Conservation (phyloP, 306 rosid species). For the Malus fusca region DNA sequence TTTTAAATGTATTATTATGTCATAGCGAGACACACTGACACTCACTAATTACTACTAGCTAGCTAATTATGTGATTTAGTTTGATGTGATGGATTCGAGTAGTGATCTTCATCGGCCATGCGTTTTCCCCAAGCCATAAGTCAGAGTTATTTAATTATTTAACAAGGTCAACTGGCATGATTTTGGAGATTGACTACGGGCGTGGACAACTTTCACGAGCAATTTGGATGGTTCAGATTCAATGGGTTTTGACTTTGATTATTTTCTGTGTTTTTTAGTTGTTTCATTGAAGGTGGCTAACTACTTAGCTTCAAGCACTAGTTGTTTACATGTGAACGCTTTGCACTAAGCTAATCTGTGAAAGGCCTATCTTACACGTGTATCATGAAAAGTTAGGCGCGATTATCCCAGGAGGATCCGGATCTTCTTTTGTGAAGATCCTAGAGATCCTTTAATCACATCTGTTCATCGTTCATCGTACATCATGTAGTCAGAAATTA, state of each 20-base stretch:
- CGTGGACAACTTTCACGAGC: constrained; percentile 18
- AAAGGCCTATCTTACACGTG: neutral
- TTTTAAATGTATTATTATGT: constrained; percentile 1
- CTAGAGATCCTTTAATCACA: fast-evolving
- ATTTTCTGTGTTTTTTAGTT: neutral
- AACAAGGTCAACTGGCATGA: constrained; percentile 42
- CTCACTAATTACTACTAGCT: neutral
- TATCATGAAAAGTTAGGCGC: neutral
- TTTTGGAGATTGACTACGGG: constrained; percentile 41
- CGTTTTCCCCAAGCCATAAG: constrained; percentile 32
- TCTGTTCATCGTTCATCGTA: too few species aligned
- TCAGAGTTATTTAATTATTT: constrained; percentile 30
- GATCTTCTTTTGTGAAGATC: too few species aligned
- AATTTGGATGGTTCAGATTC: constrained; percentile 33
- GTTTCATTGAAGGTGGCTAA: neutral
- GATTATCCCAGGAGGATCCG: too few species aligned
- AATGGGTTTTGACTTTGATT: constrained; percentile 33
- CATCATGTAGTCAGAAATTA: fast-evolving
- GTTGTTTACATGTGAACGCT: neutral
- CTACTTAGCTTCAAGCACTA: neutral
- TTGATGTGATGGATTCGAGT: constrained; percentile 39
- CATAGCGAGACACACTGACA: neutral
- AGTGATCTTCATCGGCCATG: constrained; percentile 23
- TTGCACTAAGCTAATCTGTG: neutral
- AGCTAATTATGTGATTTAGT: neutral